Evolutionary conservation across 768 basidiomycete species (phyloP).

Genomic region (Cantharellus anzutake): DNA sequence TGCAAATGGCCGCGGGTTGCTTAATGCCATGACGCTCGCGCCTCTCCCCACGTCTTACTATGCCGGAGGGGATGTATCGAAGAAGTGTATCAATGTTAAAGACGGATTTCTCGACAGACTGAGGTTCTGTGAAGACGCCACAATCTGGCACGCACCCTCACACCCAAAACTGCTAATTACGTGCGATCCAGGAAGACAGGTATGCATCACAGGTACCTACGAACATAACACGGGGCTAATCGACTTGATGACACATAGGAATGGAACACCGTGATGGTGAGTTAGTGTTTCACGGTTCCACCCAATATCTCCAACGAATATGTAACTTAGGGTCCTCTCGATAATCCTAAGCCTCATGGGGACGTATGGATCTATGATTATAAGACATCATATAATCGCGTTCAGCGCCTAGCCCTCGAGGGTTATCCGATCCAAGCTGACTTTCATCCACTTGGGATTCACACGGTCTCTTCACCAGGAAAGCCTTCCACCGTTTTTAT

Average conservation of each 20-base stretch:
- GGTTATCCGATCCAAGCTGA: slow-evolving; percentile 38
- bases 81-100: not conserved
- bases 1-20: too few relatives aligned
- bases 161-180: slow-evolving; percentile 20
- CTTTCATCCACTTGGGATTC: slow-evolving; percentile 57
- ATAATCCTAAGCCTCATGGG: slow-evolving; percentile 37
- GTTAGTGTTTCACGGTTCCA: not conserved
- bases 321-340: slow-evolving; percentile 34
- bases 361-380: slow-evolving; percentile 36
- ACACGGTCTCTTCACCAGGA: slow-evolving; percentile 22
- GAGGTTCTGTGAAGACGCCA: slow-evolving; percentile 42
- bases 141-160: slow-evolving; percentile 35
- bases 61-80: not conserved
- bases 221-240: too few relatives aligned
- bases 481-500: slow-evolving; percentile 35
- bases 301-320: slow-evolving; percentile 10
- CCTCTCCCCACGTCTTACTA: not conserved
- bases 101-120: not conserved
- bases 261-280: slow-evolving; percentile 47
- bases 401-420: slow-evolving; percentile 20
- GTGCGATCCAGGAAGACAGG: slow-evolving; percentile 31
- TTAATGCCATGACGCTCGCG: not conserved
- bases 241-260: too few relatives aligned
- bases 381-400: slow-evolving; percentile 14
- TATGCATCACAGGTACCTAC: not conserved